Evolutionary conservation across 495 filamentous ascomycete species (phyloP), one percentile per base, ranked within the genome.

Genomic region (Hapsidospora chrysogenum): DNA sequence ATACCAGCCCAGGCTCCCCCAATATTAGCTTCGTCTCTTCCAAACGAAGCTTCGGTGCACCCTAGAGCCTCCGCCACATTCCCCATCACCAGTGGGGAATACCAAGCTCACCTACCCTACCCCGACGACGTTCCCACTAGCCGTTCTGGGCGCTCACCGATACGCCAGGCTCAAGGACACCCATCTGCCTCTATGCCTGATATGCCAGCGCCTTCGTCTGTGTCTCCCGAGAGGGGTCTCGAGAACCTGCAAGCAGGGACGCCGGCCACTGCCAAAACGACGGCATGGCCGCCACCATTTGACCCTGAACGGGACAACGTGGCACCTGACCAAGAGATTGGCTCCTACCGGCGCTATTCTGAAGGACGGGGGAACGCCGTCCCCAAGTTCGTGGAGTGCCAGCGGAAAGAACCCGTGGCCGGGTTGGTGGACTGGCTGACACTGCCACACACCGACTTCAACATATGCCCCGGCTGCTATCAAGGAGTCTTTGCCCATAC

Each of bases 381-480:
- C 2, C 46, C 54, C 5, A 45, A 45, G 14, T 49, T 59, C 18
- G 49, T 56, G 1, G 49, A 49, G 10, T 66, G 63, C 22, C 55
- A 47, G 7, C 60, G 57, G 35, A 50, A 37, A 13, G 29, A 45
- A 9, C 43, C 57, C 8, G 37, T 38, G 17, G 35, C 46, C 3
- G 53, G 51, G 8, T 40, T 47, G 16, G 38, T 50, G 14, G 54
- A 54, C 27, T 65, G 60, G 41, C 36, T 61, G 2, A 60, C 56
- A 1, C 41, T 66, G 1, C 56, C 54, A 8, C 42, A 50, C 5
- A 54, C 55, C 35, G 54, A 61, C 8, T 63, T 66, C 38, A 43
- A 49, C n/a, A 57, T 66, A 13, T 66, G 63, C 35, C 53, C 57
- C 0, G 53, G 51, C 20, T 66, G 63, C 37, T 63, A 58, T 32